Conservation (phyloP, 768 basidiomycete genomes). For the Atractiella rhizophila region DNA sequence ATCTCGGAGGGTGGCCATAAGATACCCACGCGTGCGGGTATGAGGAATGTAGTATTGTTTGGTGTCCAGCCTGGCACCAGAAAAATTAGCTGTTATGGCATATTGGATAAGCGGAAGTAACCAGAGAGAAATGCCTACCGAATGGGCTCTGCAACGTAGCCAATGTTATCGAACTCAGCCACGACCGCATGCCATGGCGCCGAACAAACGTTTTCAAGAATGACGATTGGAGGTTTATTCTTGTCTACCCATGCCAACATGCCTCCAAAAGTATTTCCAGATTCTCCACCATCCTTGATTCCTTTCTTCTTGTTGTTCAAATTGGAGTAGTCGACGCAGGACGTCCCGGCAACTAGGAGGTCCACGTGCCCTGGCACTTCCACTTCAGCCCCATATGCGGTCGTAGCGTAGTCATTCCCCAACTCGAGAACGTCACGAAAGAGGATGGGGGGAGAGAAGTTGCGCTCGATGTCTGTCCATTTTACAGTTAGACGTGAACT, state of each 20-base stretch:
- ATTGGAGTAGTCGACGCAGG: constrained; percentile 91
- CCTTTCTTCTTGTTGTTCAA: constrained; percentile 78
- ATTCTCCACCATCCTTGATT: constrained; percentile 71
- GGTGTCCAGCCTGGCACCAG: constrained; percentile 11
- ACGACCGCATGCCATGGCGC: constrained; percentile 67
- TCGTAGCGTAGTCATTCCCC: constrained; percentile 35
- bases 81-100: constrained; percentile 3
- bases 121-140: constrained; percentile 38
- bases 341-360: constrained; percentile 74
- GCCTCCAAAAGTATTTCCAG: constrained; percentile 73
- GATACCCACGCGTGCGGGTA: constrained; percentile 63
- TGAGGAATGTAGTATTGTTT: constrained; percentile 86
- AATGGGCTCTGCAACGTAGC: constrained; percentile 44
- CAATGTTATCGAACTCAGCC: constrained; percentile 43
- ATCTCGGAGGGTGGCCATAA: too few species aligned
- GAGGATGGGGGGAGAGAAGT: constrained; percentile 71
- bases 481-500: too few species aligned
- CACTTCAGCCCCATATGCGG: constrained; percentile 67
- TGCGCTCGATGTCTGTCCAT: constrained; percentile 90
- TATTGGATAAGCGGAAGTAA: background rate
- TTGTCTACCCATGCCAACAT: constrained; percentile 81
- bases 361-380: constrained; percentile 76
- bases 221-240: constrained; percentile 69
- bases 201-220: constrained; percentile 76
- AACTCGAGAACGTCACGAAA: constrained; percentile 88